phyloP scores from a whole-genome alignment of 2,329 filamentous ascomycete species.

The Colletotrichum salicis region DNA sequence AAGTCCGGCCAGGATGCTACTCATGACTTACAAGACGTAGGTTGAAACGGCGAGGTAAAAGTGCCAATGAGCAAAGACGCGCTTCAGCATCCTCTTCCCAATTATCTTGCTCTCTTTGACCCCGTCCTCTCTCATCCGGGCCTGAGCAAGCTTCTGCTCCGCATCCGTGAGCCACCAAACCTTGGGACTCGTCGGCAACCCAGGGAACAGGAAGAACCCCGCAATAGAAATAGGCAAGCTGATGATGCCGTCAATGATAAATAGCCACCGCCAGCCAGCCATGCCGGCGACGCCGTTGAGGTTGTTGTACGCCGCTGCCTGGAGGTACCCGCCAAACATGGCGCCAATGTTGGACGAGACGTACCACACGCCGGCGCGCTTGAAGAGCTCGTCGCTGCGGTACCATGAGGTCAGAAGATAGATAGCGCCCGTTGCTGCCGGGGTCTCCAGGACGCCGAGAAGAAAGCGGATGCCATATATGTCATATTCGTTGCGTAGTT shows the following conservation, averaged over 20 bases:
- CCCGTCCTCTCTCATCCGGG: conserved; percentile 41
- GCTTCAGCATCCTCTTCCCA: conserved; percentile 40
- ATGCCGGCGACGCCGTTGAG: conserved; percentile 57
- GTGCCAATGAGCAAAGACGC: conserved; percentile 42
- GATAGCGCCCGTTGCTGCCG: conserved; percentile 34
- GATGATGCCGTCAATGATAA: conserved; percentile 64
- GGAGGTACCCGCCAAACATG: conserved; percentile 62
- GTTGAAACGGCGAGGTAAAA: conserved; percentile 40
- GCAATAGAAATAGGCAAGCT: conserved; percentile 60
- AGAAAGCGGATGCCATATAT: conserved; percentile 44
- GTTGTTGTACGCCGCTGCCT: conserved; percentile 60
- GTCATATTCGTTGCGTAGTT: conserved; percentile 37
- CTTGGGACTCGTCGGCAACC: conserved; percentile 47
- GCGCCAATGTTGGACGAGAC: conserved; percentile 57
- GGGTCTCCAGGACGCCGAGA: conserved; percentile 40
- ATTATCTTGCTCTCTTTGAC: conserved; percentile 36
- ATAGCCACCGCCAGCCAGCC: conserved; percentile 60
- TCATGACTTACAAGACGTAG: conserved; percentile 36
- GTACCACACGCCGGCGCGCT: conserved; percentile 59
- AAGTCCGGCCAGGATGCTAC: too few relatives aligned
- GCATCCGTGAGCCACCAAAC: conserved; percentile 45
- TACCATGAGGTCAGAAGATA: conserved; percentile 46
- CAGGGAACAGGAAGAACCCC: conserved; percentile 56
- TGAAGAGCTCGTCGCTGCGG: conserved; percentile 49
- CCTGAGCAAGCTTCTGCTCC: conserved; percentile 46